Conservation (phyloP, 2,329 filamentous ascomycete species). For the Diaporthe eres region DNA sequence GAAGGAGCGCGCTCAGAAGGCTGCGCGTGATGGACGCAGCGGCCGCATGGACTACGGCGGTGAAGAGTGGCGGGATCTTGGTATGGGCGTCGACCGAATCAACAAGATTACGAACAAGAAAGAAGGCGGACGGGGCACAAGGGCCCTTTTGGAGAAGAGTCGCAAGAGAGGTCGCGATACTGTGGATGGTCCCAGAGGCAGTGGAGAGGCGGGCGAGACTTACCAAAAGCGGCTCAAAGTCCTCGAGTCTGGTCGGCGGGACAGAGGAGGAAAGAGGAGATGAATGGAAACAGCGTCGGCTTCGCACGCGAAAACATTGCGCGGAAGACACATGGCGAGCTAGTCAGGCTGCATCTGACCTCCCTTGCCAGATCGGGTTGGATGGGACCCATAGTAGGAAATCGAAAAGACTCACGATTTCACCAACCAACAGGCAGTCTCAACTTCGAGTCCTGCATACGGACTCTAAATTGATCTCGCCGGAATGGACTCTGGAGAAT, state of each 20-base stretch:
- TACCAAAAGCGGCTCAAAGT: constrained; percentile 79
- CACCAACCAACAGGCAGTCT: not conserved
- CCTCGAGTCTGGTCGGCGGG: constrained; percentile 59
- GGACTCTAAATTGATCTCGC: not conserved
- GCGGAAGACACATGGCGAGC: not conserved
- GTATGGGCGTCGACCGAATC: constrained; percentile 89
- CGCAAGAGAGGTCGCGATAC: constrained; percentile 82
- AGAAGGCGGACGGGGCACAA: constrained; percentile 67
- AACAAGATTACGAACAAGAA: constrained; percentile 83
- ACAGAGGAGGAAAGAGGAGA: constrained; percentile 42
- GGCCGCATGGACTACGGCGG: constrained; percentile 82
- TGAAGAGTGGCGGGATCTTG: constrained; percentile 91
- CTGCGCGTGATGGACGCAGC: constrained; percentile 63
- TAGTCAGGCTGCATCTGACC: constrained; percentile 3
- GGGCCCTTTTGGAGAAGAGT: constrained; percentile 82
- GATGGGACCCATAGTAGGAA: not conserved
- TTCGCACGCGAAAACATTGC: not conserved
- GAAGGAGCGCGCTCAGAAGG: constrained; percentile 82
- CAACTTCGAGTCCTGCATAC: too few species aligned
- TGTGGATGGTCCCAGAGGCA: constrained; percentile 77
- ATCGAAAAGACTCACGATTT: not conserved
- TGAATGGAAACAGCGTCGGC: not conserved
- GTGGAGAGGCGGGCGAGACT: constrained; percentile 77
- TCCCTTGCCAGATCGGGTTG: not conserved
- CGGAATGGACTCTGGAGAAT: not conserved